Base-by-base conservation (phyloP, 2,329 filamentous ascomycete species). In the Chrysoporthe austroafricana region DNA sequence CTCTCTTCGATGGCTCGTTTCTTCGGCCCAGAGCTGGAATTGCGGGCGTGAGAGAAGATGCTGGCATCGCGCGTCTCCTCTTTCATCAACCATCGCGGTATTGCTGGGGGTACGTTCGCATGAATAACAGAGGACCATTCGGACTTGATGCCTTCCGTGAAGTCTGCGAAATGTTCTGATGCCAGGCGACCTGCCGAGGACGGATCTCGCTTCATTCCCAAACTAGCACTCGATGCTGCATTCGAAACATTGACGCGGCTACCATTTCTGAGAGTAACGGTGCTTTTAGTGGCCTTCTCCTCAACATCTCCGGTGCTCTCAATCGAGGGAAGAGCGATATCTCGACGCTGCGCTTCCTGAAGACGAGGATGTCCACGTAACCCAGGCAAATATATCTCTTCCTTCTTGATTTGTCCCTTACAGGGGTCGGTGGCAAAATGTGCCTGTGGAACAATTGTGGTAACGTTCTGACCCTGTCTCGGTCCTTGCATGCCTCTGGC, bases 1-100 rank as follows among this genome's bases (percentile, higher is more conserved):
- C 57, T 39, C 34, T 34, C 44, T 32, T 59, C 11, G 4, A 46
- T 32, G 7, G 57, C 32, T 4, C 62, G 50, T 48, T 68, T 68
- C 21, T 18, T 59, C 36, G 57, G 43, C n/a, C 11, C 8, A 3
- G 57, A 43, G 11, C n/a, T 52, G n/a, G 48, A 52, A 13, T 11
- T 52, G 11, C 21, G n/a, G 21, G 4, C 48, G 26, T 32, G 48
- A 26, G 48, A 14, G 11, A 21, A 52, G 9, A 21, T n/a, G 48
- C 21, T 52, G 48, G 11, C 13, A 2, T 52, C 21, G 11, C 48
- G 48, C 26, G 26, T 5, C 6, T 11, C 21, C n/a, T 11, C 48
- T 32, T 52, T 11, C 48, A 6, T 11, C n/a, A 2, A 32, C 21
- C 26, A 21, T 9, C 48, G 26, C 11, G 11, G 21, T 4, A 21